Evolutionary conservation across 306 rosid genomes (phyloP), one percentile per base, ranked within the genome.

Genomic region (Cicer yamashitae): DNA sequence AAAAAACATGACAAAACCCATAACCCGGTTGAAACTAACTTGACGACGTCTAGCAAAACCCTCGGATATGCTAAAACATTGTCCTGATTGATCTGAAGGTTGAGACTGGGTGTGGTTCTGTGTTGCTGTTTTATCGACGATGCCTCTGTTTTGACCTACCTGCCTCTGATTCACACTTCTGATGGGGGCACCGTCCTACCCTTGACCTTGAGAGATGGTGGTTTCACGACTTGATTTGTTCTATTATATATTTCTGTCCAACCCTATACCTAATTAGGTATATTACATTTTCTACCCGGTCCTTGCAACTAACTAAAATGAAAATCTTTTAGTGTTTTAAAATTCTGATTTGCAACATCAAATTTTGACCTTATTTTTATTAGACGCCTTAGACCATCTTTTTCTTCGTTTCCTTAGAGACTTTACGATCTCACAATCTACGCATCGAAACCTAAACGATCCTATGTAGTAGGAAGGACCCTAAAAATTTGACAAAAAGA

Each of bases 341-440:
- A 14, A 40, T 62, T 40, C 39, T 56, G 7, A 64, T 53, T 41
- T 63, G 51, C 12, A 53, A 71, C 73, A 61, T 68, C 44, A 77
- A 68, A 6, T 60, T 41, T 38, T 8, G 45, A 64, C 61, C 68
- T 72, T 57, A 2, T 12, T 41, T 52, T 52, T 45, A 18, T 59
- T 60, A 63, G 45, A 53, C 71, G 18, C n/a, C 46, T 41, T 11
- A 18, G 52, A 71, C 40, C 39, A 15, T 12, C 52, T 2, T 65
- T 41, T 43, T 41, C 20, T 64, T 14, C n/a, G 4, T 61, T 37
- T 13, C 51, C 73, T 79, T 52, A 44, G 46, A 71, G 59, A 51
- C 14, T 53, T 79, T 7, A 11, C 30, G 2, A 54, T 64, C 53
- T 17, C 74, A 64, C 43, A 17, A 44, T 30, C 48, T 53, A 74